Conservation (phyloP, 129 eudicot genomes). For the Chrysanthemum seticuspe region DNA sequence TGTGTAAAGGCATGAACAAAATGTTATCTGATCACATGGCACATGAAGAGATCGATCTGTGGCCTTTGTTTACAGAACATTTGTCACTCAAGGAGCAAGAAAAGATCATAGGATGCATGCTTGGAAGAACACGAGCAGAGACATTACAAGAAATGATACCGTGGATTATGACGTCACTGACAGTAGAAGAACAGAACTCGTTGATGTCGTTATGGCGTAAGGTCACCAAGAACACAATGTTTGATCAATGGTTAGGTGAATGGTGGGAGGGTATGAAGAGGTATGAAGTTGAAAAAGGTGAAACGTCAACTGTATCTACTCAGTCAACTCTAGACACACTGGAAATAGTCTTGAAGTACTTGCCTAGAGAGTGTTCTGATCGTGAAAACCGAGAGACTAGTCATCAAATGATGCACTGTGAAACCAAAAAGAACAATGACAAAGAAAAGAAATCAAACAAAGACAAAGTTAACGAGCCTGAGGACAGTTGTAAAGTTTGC, state of each 20-base stretch:
- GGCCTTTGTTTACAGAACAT: conserved; percentile 65
- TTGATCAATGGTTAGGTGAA: conserved; percentile 81
- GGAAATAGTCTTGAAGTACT: conserved; percentile 51
- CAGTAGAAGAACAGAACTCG: conserved; percentile 60
- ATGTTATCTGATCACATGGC: conserved; percentile 68
- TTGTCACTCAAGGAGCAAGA: conserved; percentile 81
- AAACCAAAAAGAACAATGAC: conserved; percentile 26
- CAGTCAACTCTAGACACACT: conserved; percentile 41
- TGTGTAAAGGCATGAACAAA: conserved; percentile 66
- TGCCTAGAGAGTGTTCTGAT: conserved; percentile 20
- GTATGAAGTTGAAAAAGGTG: conserved; percentile 36
- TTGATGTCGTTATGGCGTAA: conserved; percentile 76
- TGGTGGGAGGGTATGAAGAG: conserved; percentile 88
- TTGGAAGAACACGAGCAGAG: conserved; percentile 83
- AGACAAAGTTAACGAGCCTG: conserved; percentile 31
- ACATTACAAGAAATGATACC: conserved; percentile 78
- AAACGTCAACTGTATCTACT: conserved; percentile 39
- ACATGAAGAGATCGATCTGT: conserved; percentile 77
- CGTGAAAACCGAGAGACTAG: conserved; percentile 5
- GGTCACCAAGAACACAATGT: conserved; percentile 72
- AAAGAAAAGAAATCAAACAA: conserved; percentile 24
- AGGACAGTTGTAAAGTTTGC: conserved; percentile 26
- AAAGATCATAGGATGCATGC: conserved; percentile 79
- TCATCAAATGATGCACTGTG: conserved; percentile 15
- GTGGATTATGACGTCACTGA: conserved; percentile 72